Conservation (phyloP, 768 basidiomycete genomes). For the Suillus sp. region DNA sequence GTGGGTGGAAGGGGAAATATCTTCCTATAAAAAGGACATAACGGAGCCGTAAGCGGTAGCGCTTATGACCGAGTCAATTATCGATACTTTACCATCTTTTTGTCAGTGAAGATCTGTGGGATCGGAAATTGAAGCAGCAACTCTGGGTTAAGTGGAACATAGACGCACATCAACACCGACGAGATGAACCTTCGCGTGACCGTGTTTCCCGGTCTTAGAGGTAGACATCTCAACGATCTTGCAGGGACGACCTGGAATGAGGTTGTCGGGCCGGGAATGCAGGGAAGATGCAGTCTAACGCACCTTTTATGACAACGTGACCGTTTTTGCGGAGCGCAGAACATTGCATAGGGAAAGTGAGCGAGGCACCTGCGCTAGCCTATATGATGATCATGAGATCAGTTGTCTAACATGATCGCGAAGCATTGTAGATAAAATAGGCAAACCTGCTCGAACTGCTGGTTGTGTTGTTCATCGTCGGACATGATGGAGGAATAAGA, state of each 20-base stretch:
- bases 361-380: slow-evolving; percentile 75
- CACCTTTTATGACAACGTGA: slow-evolving; percentile 94
- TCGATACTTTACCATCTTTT: slow-evolving; percentile 78
- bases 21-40: slow-evolving; percentile 58
- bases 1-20: slow-evolving; percentile 96
- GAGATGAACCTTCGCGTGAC: slow-evolving; percentile 99
- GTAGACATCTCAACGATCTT: slow-evolving; percentile 99
- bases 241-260: slow-evolving; percentile 77
- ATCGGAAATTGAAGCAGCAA: slow-evolving; percentile 18
- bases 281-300: neutral
- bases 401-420: slow-evolving; percentile 16
- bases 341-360: slow-evolving; percentile 89
- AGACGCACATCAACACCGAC: slow-evolving; percentile 90
- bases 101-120: slow-evolving; percentile 92
- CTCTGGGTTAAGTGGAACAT: slow-evolving; percentile 5
- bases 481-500: slow-evolving; percentile 57
- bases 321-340: slow-evolving; percentile 93
- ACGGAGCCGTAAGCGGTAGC: slow-evolving; percentile 1
- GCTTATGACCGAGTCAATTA: slow-evolving; percentile 9
- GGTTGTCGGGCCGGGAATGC: slow-evolving; percentile 11
- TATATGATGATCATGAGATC: slow-evolving; percentile 33
- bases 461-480: slow-evolving; percentile 88
- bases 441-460: slow-evolving; percentile 80
- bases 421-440: slow-evolving; percentile 17
- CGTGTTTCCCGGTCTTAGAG: slow-evolving; percentile 99